Conservation (phyloP, 2,329 filamentous ascomycete species). For the Colletotrichum cereale region DNA sequence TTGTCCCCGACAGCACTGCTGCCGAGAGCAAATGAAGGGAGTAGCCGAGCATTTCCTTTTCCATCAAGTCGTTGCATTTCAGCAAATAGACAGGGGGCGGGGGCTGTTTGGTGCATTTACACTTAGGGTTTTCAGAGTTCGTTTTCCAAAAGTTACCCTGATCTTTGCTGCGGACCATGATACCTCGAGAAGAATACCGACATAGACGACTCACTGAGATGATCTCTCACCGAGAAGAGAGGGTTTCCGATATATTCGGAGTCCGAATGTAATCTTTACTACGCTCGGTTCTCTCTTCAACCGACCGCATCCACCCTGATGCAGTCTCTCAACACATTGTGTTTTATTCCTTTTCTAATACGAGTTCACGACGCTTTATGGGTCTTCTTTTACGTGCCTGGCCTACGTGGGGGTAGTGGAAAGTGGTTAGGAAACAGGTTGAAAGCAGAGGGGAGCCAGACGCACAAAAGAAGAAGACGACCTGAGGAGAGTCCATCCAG, state of each 20-base stretch:
- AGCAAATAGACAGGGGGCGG: constrained; percentile 64
- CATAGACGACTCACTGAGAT: constrained; percentile 58
- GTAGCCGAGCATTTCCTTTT: constrained; percentile 45
- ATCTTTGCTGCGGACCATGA: constrained; percentile 60
- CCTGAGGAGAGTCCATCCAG: constrained; percentile 27
- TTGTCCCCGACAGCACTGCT: constrained; percentile 63
- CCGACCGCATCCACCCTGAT: constrained; percentile 21
- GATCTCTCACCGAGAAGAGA: constrained; percentile 50
- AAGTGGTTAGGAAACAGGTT: constrained; percentile 9
- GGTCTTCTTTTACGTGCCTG: constrained; percentile 35
- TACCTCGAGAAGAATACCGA: constrained; percentile 57
- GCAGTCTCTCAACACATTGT: constrained; percentile 28
- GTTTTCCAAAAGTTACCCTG: constrained; percentile 61
- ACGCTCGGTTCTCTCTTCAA: constrained; percentile 46
- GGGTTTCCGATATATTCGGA: constrained; percentile 42
- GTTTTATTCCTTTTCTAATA: constrained; percentile 41
- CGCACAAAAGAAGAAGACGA: constrained; percentile 24
- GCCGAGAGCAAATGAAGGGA: constrained; percentile 57
- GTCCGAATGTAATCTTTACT: constrained; percentile 48
- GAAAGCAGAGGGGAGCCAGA: constrained; percentile 20
- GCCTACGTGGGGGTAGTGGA: constrained; percentile 17
- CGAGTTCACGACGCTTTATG: constrained; percentile 40
- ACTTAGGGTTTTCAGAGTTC: constrained; percentile 58
- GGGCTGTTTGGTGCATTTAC: constrained; percentile 62
- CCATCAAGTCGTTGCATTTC: constrained; percentile 57